These are phyloP conservation scores for Cryphonectria radicalis DNA, from an alignment of 2,329 filamentous ascomycete genomes.

Conservation along the genomic window DNA sequence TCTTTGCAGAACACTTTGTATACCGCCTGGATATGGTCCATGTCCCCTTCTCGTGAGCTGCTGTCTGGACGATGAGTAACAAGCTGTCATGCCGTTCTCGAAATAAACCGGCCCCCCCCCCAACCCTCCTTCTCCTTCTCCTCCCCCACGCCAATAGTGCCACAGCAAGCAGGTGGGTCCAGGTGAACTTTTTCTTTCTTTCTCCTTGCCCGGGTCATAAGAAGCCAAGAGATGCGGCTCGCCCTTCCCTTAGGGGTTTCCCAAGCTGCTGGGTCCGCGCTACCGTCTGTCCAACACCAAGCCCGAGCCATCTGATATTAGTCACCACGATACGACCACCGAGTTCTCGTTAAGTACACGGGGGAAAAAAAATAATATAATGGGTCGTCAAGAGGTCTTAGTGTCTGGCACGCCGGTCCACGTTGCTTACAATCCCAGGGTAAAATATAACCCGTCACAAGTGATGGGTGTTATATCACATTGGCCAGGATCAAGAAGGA, in stretches of 20 bases:
- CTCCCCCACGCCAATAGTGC: neutral
- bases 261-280: neutral
- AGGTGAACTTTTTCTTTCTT: neutral
- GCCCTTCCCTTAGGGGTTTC: neutral
- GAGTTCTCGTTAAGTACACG: too few species aligned
- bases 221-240: conserved; percentile 7
- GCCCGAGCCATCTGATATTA: neutral
- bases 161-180: neutral
- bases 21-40: neutral
- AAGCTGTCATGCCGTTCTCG: too few species aligned
- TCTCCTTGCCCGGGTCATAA: neutral
- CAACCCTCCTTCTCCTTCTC: neutral
- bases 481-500: neutral
- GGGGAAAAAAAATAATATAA: too few species aligned
- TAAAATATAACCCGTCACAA: neutral
- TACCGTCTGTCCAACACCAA: neutral
- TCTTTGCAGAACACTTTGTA: too few species aligned
- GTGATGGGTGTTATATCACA: too few species aligned
- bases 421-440: neutral
- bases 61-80: neutral
- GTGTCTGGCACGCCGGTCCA: neutral
- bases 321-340: neutral
- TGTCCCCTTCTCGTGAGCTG: too few species aligned
- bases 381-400: neutral
- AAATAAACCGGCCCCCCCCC: too few species aligned